phyloP scores from a whole-genome alignment of 2,329 filamentous ascomycete species.

The Microcera coccophila region DNA sequence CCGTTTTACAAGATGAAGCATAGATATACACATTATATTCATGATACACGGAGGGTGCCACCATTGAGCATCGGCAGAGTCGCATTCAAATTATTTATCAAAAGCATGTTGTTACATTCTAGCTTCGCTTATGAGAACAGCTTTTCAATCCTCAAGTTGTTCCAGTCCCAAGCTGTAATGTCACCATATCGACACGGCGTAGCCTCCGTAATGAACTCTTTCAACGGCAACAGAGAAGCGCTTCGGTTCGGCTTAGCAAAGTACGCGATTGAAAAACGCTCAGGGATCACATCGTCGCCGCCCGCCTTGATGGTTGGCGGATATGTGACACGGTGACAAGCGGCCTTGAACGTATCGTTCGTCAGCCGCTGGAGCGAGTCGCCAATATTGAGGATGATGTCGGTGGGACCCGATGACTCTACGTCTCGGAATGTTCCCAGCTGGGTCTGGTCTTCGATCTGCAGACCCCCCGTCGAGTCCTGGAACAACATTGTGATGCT shows the following conservation, averaged over 20 bases:
- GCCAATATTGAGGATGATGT: constrained; percentile 39
- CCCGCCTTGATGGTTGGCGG: constrained; percentile 21
- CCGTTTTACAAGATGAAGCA: too few species aligned
- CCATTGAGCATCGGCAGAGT: too few species aligned
- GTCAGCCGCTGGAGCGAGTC: constrained; percentile 39
- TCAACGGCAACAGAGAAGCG: constrained; percentile 26
- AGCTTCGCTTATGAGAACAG: too few species aligned
- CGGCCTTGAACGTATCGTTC: constrained; percentile 32
- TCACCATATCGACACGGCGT: constrained; percentile 27
- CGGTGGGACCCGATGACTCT: constrained; percentile 19
- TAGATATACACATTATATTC: too few species aligned
- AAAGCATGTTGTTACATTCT: too few species aligned
- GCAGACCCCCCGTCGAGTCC: constrained; percentile 27
- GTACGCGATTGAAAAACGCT: constrained; percentile 26
- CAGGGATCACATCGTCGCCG: constrained; percentile 22
- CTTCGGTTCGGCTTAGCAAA: constrained; percentile 31
- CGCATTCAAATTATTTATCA: too few species aligned
- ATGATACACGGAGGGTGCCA: too few species aligned
- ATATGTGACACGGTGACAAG: constrained; percentile 33
- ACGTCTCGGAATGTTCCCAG: constrained; percentile 24
- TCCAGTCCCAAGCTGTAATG: constrained; percentile 34
- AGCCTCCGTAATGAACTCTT: constrained; percentile 27
- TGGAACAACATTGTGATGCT: constrained; percentile 32
- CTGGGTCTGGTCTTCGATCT: constrained; percentile 26
- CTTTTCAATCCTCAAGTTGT: constrained; percentile 24